phyloP scores from a whole-genome alignment of 2,329 filamentous ascomycete species.

The Ceratocystis lukuohia region DNA sequence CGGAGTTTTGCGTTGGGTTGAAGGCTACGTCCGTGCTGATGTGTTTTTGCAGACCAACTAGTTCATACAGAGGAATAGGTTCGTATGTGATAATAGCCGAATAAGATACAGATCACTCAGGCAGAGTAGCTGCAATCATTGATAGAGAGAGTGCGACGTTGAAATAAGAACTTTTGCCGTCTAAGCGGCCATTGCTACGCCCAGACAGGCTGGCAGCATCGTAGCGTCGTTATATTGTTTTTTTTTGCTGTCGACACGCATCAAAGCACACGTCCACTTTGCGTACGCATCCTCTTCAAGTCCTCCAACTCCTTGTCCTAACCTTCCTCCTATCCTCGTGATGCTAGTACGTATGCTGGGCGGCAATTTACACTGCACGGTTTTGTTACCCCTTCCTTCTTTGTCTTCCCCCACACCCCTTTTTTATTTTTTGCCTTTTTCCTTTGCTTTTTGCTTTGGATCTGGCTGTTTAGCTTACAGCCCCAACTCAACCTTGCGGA shows the following conservation, averaged over 20 bases:
- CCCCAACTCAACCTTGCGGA: constrained; percentile 38
- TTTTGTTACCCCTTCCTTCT: background rate
- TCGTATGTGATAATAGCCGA: background rate
- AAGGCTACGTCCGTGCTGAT: background rate
- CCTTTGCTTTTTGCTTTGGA: background rate
- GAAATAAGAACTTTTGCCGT: constrained; percentile 2
- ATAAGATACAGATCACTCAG: background rate
- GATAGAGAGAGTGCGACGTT: background rate
- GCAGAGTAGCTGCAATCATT: background rate
- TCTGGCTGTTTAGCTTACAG: constrained; percentile 28
- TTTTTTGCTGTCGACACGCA: background rate
- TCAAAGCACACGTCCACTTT: background rate
- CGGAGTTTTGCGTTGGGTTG: background rate
- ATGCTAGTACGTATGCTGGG: background rate
- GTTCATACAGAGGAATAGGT: background rate
- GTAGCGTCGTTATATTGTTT: background rate
- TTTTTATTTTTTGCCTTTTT: background rate
- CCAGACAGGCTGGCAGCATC: background rate
- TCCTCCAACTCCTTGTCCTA: too few species aligned
- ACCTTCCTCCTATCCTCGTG: background rate
- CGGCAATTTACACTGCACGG: background rate
- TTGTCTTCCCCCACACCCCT: background rate
- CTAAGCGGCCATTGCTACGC: background rate
- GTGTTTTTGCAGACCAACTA: background rate
- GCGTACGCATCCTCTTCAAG: background rate